Base-by-base conservation (phyloP, 2,329 filamentous ascomycete genomes). In the Fusarium nurragi region DNA sequence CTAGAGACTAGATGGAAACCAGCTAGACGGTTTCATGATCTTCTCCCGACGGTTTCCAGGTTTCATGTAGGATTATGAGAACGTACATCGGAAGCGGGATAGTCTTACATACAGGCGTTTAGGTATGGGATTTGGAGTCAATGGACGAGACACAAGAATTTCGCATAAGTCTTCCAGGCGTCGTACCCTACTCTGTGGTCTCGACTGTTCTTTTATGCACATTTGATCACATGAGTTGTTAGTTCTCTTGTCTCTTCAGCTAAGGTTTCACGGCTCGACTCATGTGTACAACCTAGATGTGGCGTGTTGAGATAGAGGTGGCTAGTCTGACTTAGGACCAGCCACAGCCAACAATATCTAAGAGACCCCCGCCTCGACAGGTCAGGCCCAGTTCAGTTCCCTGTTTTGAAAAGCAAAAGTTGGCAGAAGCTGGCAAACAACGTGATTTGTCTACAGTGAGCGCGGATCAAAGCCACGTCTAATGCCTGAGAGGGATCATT, bases 361-460 rank as follows among this genome's bases (percentile, higher is more conserved):
- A 54, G 64, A 44, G 46, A 43, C 45, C 48, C 62, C 64, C 40
- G 55, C 45, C 47, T 44, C 11, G 18, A 36, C 38, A 40, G 64
- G 52, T 55, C 64, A 59, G 56, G 64, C 48, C 54, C 54, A 46
- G 37, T 41, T 64, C 39, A 26, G 40, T 60, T 66, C 64, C 64
- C 43, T 55, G 64, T 67, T 66, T 66, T 67, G 18, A 25, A 62
- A 22, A 50, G 48, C 48, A 64, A 66, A 66, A 64, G 64, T 66
- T 67, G 64, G 64, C 54, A 66, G 52, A 63, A 51, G 54, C 45
- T 50, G 59, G 54, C 59, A 54, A 67, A 56, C 47, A 67, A 56
- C 45, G 47, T 66, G 57, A 66, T 63, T 47, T 48, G 37, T 52
- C 44, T 32, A 34, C 18, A 19, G 22, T 26, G 40, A 30, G 43